Base-by-base conservation (phyloP, 169 alveolate species). In the Perkinsus chesapeaki region DNA sequence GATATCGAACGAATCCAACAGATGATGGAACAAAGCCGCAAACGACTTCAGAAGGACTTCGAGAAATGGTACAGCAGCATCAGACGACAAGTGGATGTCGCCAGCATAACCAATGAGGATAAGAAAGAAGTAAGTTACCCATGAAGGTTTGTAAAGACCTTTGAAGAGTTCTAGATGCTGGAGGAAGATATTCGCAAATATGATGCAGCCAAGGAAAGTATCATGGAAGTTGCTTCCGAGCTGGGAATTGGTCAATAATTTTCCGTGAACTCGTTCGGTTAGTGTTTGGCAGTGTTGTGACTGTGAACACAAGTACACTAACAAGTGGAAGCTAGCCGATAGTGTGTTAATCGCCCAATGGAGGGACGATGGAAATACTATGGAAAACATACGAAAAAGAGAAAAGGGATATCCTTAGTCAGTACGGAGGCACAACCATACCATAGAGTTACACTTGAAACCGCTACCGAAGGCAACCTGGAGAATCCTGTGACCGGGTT, bases 1-100 rank as follows among this genome's bases (percentile, higher is more conserved):
- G 99, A 97, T 95, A 97, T 97, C 3, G 98, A 97, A 92, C 95
- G 98, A 92, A 95, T 97, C 37, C 93, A 96, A 92, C 95, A 96
- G 72, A 48, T 96, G 91, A 92, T 97, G 73, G 96, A 96, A 82
- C 95, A 96, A 73, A 94, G 96, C 48, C 95, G 96, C 91, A 96
- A 95, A 93, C 91, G 94, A 34, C 95, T 94, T 37, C 95, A 94
- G 73, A 73, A 92, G 31, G 93, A 93, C 34, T 94, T 94, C 73
- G 94, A 94, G 60, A 43, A 38, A 23, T 94, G 95, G 95, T 93
- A 60, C 27, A 34, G 37, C 3, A 60, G 82, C 27, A 60, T 60
- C 23, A 60, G 82, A 60, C 82, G 82, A 7, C 3, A 60, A 9
- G 82, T 60, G 31, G 82, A 60, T 60, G 82, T 60, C 36, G 27